phyloP scores from a whole-genome alignment of 805 yeast genomes.

The Millerago galiae region DNA sequence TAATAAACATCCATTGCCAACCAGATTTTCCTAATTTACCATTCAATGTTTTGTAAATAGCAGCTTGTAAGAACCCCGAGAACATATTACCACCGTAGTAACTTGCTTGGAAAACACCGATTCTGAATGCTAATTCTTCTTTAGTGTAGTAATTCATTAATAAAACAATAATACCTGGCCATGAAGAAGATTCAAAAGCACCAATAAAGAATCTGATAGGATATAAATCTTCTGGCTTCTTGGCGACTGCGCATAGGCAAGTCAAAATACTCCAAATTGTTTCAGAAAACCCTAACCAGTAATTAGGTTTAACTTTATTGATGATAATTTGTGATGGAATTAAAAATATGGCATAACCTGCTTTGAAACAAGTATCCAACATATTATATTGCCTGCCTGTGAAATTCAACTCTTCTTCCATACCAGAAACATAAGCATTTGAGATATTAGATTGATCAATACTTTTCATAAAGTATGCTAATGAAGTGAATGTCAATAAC shows the following conservation, averaged over 20 bases:
- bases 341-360: conserved; percentile 58
- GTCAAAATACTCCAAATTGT: conserved; percentile 67
- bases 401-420: conserved; percentile 32
- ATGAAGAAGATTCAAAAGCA: conserved; percentile 57
- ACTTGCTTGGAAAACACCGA: conserved; percentile 19
- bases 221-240: conserved; percentile 29
- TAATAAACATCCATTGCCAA: conserved; percentile 14
- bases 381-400: conserved; percentile 3
- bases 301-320: conserved; percentile 47
- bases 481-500: conserved; percentile 4
- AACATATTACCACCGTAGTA: conserved; percentile 15
- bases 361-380: conserved; percentile 51
- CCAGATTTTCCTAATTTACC: conserved; percentile 9
- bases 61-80: conserved; percentile 33
- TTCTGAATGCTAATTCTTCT: conserved; percentile 30
- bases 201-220: conserved; percentile 64
- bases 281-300: conserved; percentile 46
- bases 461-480: conserved; percentile 29
- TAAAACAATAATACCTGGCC: conserved; percentile 35
- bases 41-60: conserved; percentile 4
- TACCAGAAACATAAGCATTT: conserved; percentile 51
- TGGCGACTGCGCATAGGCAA: conserved; percentile 41
- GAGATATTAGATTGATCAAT: conserved; percentile 47
- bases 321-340: conserved; percentile 60
- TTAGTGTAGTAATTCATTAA: conserved; percentile 31